Percentiles rank a stretch among this genome's conserved stretches.
Evolutionary conservation across 805 yeast species (phyloP).

Genomic region (Starmerella vaccinii): DNA sequence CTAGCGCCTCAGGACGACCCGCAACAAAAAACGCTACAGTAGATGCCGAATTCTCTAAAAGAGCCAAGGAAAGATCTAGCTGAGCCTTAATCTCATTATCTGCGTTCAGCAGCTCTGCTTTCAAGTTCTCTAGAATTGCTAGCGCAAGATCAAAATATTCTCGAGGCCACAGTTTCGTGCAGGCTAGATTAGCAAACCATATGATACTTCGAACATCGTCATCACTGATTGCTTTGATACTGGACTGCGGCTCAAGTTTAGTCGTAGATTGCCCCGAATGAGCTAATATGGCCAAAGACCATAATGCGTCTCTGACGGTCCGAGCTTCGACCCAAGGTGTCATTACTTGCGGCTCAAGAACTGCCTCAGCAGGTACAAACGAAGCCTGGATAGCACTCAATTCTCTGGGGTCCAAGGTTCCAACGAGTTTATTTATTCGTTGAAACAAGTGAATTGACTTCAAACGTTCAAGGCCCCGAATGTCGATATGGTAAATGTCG

Average conservation of each 20-base stretch:
- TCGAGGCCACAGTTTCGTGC: neutral
- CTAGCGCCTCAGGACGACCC: neutral
- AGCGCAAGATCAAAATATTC: neutral
- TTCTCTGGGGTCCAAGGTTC: neutral
- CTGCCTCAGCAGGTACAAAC: neutral
- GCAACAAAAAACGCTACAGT: neutral
- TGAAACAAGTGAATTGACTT: neutral
- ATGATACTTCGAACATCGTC: constrained; percentile 9
- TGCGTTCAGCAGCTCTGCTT: neutral
- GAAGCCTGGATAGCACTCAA: neutral
- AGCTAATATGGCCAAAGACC: neutral
- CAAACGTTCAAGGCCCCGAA: neutral
- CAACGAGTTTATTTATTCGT: neutral
- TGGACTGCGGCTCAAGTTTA: neutral
- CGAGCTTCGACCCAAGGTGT: neutral
- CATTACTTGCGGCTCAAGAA: neutral
- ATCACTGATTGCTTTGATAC: constrained; percentile 7
- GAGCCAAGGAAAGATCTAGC: neutral
- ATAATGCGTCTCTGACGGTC: neutral
- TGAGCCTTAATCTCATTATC: neutral
- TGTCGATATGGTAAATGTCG: neutral
- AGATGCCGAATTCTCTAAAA: neutral
- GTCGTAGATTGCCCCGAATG: neutral
- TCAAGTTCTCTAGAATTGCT: neutral
- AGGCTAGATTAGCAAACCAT: constrained; percentile 15